A percentile compares a stretch with the other conserved stretches of the same genome.
These are phyloP conservation scores for Prunus fruticosa DNA, from an alignment of 306 rosid genomes.

Conservation along the genomic window DNA sequence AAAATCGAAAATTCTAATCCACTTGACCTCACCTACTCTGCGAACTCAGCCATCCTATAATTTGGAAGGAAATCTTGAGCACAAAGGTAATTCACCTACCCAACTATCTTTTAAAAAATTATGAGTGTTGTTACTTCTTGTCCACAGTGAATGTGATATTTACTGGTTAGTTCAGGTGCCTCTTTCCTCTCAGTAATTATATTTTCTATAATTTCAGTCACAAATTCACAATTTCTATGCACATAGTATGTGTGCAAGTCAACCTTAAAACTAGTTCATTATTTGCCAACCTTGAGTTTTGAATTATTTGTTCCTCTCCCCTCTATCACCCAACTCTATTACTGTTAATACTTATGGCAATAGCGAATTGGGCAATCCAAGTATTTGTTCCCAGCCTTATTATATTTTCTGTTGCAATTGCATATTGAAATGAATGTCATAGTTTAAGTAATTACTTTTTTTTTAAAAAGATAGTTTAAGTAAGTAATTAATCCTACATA, in stretches of 20 bases:
- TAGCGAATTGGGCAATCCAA: not conserved
- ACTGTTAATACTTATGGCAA: not conserved
- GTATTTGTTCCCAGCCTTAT: not conserved
- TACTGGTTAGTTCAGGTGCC: not conserved
- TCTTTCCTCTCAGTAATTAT: not conserved
- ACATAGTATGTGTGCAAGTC: not conserved
- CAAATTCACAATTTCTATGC: not conserved
- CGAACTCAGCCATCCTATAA: no score
- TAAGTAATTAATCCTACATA: not conserved
- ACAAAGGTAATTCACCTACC: not conserved
- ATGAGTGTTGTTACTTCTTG: not conserved
- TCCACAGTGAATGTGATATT: not conserved
- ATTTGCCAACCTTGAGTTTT: not conserved
- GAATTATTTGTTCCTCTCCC: not conserved
- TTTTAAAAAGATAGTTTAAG: no score
- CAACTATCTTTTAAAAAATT: no score
- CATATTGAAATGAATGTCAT: not conserved
- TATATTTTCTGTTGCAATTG: not conserved
- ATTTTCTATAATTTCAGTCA: not conserved
- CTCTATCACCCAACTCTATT: not conserved
- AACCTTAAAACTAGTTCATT: not conserved
- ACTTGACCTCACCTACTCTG: no score
- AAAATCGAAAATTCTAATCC: no score
- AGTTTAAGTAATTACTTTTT: not conserved
- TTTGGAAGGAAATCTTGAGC: no score